phyloP scores from a whole-genome alignment of 306 rosid species.

The Prunus dulcis region DNA sequence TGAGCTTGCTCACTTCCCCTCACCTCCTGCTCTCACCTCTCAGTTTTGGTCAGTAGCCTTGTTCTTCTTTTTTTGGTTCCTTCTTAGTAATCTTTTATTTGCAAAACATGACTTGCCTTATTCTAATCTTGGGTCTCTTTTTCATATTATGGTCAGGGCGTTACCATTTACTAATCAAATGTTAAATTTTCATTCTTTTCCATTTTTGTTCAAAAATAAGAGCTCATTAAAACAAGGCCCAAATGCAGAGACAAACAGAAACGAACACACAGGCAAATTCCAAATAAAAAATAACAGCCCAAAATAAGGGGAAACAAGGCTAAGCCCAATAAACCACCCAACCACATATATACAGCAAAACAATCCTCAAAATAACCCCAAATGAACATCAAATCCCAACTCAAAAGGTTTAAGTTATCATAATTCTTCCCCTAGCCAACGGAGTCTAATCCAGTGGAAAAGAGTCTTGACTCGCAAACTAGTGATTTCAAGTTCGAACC shows the following conservation, averaged over 20 bases:
- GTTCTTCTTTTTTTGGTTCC: neutral
- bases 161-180: no score
- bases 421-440: neutral
- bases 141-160: neutral
- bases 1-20: conserved; percentile 88
- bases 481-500: accelerated
- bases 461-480: no score
- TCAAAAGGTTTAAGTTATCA: neutral
- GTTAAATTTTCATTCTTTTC: neutral
- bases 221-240: neutral
- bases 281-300: no score
- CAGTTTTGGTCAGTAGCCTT: conserved; percentile 58
- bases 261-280: no score
- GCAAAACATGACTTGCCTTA: no score
- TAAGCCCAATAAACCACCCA: neutral
- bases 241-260: neutral
- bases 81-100: no score
- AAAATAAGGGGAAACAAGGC: no score
- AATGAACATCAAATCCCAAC: neutral
- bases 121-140: neutral
- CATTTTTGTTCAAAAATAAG: neutral
- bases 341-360: neutral
- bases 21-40: conserved; percentile 84
- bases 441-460: accelerated
- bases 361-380: neutral